Evolutionary conservation across 768 basidiomycete species (phyloP), one percentile per base, ranked within the genome.

Genomic region (Pleurotus ostreatus): DNA sequence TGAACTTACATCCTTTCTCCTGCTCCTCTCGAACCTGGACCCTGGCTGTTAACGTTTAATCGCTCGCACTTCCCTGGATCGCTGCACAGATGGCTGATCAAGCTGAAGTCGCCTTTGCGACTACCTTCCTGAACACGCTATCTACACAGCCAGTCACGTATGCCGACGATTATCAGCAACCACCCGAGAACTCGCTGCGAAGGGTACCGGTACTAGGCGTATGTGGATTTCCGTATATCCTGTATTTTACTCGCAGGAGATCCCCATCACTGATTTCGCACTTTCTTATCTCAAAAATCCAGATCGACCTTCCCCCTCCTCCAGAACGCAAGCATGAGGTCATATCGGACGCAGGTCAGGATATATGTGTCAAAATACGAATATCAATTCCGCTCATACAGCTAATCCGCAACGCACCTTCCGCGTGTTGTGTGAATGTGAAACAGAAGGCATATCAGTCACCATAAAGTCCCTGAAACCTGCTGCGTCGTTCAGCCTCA

Each of bases 401-500:
- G 51, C 51, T 53, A 20, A 53, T 23, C 37, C 8, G 22, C 51
- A 53, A 53, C 22, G 51, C 39, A 16, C 23, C 41, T 20, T 16
- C 22, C 30, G 38, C 43, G 51, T 53, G 51, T 22, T 18, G 12
- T 13, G 15, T 30, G n/a, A 30, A 16, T 49, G 25, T 23, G 55
- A 61, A 63, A 16, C 67, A 75, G 76, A 78, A 49, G 70, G 81
- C 26, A 71, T 98, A 62, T 76, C 75, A 18, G 71, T 99, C 62
- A 88, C 84, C 51, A 84, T 99, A 80, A 98, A 97, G 72, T 97
- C 92, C 47, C 76, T 85, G 65, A 98, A 98, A 67, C 97, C 97
- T 0, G 75, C 92, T 20, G 80, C 85, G 46, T 74, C 86, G 0
- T 89, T 89, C 74, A 77, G 83, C 25, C 77, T 98, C 60, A 68